Evolutionary conservation across 2,329 filamentous ascomycete genomes (phyloP).

Genomic region (Botryotinia narcissicola): DNA sequence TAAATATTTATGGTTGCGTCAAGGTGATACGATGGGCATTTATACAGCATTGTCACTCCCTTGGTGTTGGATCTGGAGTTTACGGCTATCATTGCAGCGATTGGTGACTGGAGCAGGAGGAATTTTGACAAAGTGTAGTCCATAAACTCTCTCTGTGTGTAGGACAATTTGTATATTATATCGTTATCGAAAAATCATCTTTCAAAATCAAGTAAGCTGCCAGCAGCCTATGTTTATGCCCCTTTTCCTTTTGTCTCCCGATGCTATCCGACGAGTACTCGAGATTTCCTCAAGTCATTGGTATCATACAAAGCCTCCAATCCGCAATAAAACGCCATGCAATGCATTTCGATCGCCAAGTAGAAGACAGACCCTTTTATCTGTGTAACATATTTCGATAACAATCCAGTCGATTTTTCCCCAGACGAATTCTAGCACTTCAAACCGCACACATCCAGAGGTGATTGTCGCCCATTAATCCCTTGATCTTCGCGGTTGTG

Average conservation of each 20-base stretch:
- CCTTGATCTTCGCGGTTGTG: neutral
- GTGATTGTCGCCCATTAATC: neutral
- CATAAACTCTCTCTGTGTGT: neutral
- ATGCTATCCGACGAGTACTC: neutral
- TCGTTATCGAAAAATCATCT: neutral
- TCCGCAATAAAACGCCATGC: neutral
- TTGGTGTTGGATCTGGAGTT: neutral
- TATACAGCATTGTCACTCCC: slow-evolving; percentile 8
- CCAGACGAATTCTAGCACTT: neutral
- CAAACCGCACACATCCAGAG: slow-evolving; percentile 14
- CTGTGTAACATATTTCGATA: no score
- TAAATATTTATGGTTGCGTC: neutral
- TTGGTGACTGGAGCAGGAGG: neutral
- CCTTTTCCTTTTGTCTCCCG: neutral
- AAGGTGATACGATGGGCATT: neutral
- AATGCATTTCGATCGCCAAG: neutral
- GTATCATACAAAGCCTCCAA: neutral
- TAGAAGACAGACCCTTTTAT: neutral
- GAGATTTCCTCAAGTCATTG: neutral
- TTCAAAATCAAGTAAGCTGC: neutral
- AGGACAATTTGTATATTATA: neutral
- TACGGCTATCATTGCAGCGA: neutral
- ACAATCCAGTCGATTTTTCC: neutral
- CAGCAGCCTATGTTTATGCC: neutral
- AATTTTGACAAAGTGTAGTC: neutral